These are phyloP conservation scores for Aspergillus panamensis DNA, from an alignment of 495 filamentous ascomycete species.

Conservation along the genomic window DNA sequence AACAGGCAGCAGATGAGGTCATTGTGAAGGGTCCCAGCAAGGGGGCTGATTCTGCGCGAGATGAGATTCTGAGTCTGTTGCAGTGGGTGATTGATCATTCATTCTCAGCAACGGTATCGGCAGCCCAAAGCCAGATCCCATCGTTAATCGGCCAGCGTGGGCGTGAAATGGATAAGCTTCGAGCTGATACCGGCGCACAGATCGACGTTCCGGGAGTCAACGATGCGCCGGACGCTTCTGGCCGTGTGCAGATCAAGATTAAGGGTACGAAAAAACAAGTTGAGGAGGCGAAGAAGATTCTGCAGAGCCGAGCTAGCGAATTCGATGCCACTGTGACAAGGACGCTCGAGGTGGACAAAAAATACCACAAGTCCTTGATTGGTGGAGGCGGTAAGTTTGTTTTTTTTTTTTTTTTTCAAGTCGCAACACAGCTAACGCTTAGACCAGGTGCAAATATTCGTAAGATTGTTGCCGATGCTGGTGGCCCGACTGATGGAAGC, in stretches of 20 bases:
- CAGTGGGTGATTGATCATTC: constrained; percentile 87
- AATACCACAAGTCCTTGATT: constrained; percentile 87
- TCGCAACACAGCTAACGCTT: constrained; percentile 31
- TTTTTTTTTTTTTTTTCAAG: background rate
- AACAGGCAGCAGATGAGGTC: constrained; percentile 86
- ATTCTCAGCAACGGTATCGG: constrained; percentile 69
- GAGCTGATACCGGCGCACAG: constrained; percentile 73
- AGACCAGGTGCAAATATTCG: constrained; percentile 76
- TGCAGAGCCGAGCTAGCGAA: constrained; percentile 75
- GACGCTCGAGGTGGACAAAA: constrained; percentile 83
- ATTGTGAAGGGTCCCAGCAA: constrained; percentile 84
- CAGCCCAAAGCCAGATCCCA: constrained; percentile 83
- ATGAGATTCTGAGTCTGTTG: constrained; percentile 79
- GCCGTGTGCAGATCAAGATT: constrained; percentile 76
- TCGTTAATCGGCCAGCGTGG: constrained; percentile 87
- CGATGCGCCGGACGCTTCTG: constrained; percentile 57
- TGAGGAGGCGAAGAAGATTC: constrained; percentile 78
- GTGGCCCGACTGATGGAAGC: constrained; percentile 78
- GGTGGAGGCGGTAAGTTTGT: constrained; percentile 72
- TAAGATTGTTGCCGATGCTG: constrained; percentile 80
- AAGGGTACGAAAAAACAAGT: constrained; percentile 90
- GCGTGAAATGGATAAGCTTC: constrained; percentile 83
- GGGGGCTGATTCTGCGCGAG: constrained; percentile 84
- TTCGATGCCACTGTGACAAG: constrained; percentile 84
- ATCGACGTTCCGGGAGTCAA: constrained; percentile 79